phyloP scores from a whole-genome alignment of 352 stramenopile species.

The Pythium oligandrum region DNA sequence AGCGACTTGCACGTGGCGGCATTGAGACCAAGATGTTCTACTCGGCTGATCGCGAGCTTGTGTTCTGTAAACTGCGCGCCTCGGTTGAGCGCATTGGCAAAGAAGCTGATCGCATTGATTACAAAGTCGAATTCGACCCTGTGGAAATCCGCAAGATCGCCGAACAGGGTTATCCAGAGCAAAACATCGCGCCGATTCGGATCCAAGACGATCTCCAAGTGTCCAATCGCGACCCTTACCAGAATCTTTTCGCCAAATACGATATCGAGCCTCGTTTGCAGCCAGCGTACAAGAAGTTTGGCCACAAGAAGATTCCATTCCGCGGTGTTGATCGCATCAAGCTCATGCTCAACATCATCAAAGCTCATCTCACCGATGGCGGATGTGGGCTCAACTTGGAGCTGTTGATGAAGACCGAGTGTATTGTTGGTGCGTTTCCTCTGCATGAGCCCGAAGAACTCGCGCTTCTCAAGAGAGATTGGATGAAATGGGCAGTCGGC shows the following conservation, averaged over 20 bases:
- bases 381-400: conserved; percentile 54
- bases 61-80: conserved; percentile 76
- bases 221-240: conserved; percentile 51
- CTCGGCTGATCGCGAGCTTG: conserved; percentile 52
- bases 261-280: conserved; percentile 61
- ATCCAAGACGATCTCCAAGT: conserved; percentile 48
- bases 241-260: conserved; percentile 79
- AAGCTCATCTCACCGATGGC: conserved; percentile 42
- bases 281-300: conserved; percentile 64
- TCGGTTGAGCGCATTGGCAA: conserved; percentile 60
- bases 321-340: conserved; percentile 73
- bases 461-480: conserved; percentile 37
- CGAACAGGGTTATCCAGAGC: conserved; percentile 43
- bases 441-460: conserved; percentile 57
- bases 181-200: conserved; percentile 58
- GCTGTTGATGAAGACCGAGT: conserved; percentile 47
- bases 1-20: conserved; percentile 55
- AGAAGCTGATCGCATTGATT: conserved; percentile 71
- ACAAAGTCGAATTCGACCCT: conserved; percentile 72
- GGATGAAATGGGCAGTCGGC: conserved; percentile 57
- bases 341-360: conserved; percentile 68
- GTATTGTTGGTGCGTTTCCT: conserved; percentile 54
- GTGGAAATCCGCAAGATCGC: conserved; percentile 50
- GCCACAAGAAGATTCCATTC: conserved; percentile 64
- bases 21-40: conserved; percentile 87